phyloP scores from a whole-genome alignment of 768 basidiomycete species.

The Kwoniella sp. region DNA sequence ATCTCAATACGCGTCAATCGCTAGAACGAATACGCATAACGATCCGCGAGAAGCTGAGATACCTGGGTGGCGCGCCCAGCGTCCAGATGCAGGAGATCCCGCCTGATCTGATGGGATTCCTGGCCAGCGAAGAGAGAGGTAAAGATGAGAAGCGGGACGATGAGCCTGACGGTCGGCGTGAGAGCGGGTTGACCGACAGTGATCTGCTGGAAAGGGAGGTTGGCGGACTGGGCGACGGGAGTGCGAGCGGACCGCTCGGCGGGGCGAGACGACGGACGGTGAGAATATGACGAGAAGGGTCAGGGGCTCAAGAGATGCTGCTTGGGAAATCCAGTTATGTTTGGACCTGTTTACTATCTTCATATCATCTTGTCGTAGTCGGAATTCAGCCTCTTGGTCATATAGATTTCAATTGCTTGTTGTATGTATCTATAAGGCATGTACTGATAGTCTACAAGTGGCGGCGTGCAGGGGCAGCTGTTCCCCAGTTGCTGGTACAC shows the following conservation, averaged over 20 bases:
- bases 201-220: conserved; percentile 21
- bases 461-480: no score
- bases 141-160: conserved; percentile 74
- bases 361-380: no score
- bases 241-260: conserved; percentile 4
- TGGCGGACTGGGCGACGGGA: conserved; percentile 11
- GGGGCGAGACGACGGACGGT: conserved; percentile 10
- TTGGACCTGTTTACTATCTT: no score
- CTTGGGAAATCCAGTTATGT: no score
- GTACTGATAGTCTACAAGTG: no score
- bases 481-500: no score
- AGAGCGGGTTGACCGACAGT: conserved; percentile 3
- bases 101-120: conserved; percentile 73
- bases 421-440: no score
- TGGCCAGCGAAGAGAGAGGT: conserved; percentile 70
- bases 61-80: conserved; percentile 93
- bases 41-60: conserved; percentile 84
- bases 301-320: no score
- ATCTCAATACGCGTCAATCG: conserved; percentile 80
- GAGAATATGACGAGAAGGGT: conserved; percentile 8
- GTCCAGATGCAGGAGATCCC: conserved; percentile 96
- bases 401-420: no score
- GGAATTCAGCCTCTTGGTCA: no score
- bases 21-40: conserved; percentile 84
- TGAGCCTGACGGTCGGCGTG: conserved; percentile 18